Base-by-base conservation (phyloP, 441 rosid genomes). In the Arabidopsis hybrid region DNA sequence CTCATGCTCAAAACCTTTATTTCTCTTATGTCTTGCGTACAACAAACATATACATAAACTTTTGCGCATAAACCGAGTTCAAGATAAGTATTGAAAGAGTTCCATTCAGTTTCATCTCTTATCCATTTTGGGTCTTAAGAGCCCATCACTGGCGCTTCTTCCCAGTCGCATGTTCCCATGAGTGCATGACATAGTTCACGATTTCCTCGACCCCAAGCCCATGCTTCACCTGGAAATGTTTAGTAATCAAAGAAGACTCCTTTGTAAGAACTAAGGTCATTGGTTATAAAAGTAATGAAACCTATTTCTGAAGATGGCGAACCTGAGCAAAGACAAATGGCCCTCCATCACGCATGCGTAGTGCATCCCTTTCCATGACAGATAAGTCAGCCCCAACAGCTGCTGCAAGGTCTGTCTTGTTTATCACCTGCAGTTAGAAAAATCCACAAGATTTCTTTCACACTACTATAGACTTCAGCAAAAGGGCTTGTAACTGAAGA, bases 281-380 rank as follows among this genome's bases (percentile, higher is more conserved):
- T 18, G 56, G 34, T 73, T 39, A 68, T 57, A 4, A 5, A 17
- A 39, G 65, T 50, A 18, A 39, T 50, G 31, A 52, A 18, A 16
- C 55, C 17, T 17, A 8, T 35, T 4, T 10, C 67, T 52, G 42
- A 52, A 62, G 43, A 32, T 17, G 56, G 69, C 83, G 29, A 31
- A 95, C 98, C 91, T 95, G 97, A 73, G 97, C 95, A 78, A 95
- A 95, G 69, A 95, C 95, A 46, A 95, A 86, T 12, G 99, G 98
- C 2, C 99, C 98, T 73, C 98, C 97, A 81, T 93, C 99, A 42
- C 99, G 89, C 97, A 95, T 95, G 67, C 92, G 84, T 26, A 93
- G 85, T 5, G 97, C 89, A 85, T 93, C 99, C 7, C 86, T 81
- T 77, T 91, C 95, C 99, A 95, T 91, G 71, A 93, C 93, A 31